Evolutionary conservation across 2,329 filamentous ascomycete genomes (phyloP).

Genomic region (Colletotrichum sp.): DNA sequence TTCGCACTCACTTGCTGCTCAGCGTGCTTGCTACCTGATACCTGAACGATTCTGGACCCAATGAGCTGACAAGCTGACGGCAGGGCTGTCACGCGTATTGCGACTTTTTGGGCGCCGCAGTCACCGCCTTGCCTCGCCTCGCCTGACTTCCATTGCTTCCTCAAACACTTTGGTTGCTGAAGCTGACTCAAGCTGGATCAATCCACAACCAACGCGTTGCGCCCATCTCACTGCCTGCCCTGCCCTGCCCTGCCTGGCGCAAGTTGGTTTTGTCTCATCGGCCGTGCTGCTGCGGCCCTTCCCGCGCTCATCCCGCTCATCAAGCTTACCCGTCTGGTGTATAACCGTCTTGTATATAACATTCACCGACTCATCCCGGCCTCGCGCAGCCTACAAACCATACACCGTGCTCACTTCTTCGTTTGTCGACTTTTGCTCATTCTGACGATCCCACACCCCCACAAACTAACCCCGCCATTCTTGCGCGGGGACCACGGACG

Average conservation of each 20-base stretch:
- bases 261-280: neutral
- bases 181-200: neutral
- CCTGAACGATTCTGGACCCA: neutral
- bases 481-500: neutral
- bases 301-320: constrained; percentile 3
- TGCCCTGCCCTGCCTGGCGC: neutral
- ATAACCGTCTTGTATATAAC: neutral
- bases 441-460: neutral
- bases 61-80: neutral
- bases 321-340: neutral
- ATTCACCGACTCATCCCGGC: neutral
- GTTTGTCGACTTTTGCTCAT: neutral
- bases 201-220: neutral
- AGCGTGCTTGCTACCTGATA: too few relatives aligned
- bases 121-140: constrained; percentile 6
- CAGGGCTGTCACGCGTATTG: constrained; percentile 1
- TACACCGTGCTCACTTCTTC: neutral
- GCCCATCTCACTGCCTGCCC: neutral
- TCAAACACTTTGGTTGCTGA: neutral
- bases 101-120: neutral
- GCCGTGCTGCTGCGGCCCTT: neutral
- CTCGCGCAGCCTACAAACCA: neutral
- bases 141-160: neutral
- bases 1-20: neutral
- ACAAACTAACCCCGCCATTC: neutral